Base-by-base conservation (phyloP, 192 early-diverging fungal species). In the Linderina pennispora region DNA sequence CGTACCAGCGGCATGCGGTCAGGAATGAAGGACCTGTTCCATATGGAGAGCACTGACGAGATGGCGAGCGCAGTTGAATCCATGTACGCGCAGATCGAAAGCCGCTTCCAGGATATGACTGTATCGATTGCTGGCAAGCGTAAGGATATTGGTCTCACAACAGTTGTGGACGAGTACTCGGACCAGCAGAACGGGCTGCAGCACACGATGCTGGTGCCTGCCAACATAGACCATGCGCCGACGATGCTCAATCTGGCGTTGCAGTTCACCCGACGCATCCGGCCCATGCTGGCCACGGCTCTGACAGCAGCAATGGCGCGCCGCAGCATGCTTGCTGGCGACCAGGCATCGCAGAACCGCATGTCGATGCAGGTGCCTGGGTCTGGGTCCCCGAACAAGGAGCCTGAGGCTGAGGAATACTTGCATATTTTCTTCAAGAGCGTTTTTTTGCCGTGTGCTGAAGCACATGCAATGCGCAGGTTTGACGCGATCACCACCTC, bases 361-460 rank as follows among this genome's bases (percentile, higher is more conserved):
- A 15, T 51, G 10, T 53, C 50, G 33, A 35, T 14, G 3, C 19
- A 36, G 8, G 34, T 21, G 38, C 45, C 53, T 13, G 23, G 53
- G 38, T 53, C 55, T n/a, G 32, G 45, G 18, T 41, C 45, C 0
- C 19, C 37, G 8, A 17, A 43, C 19, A 41, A 48, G 21, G 56
- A 55, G 5, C 40, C 45, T 0, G 73, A 69, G 3, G 50, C 62
- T 25, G 73, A 75, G 52, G 73, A 75, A 78, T 91, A 36, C 45
- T 79, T 58, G 83, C 84, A 71, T 68, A n/a, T 48, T 11, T 77
- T 77, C 36, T 77, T 77, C 33, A 57, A 59, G 22, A 67, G 56
- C 32, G 40, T 89, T 17, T 94, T 90, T 41, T 48, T 97, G 48
- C 87, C 90, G 8, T 81, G 85, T 41, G 84, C 90, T 40, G 88